These are phyloP conservation scores for Rostrohypoxylon terebratum DNA, from an alignment of 495 filamentous ascomycete species.

Conservation along the genomic window DNA sequence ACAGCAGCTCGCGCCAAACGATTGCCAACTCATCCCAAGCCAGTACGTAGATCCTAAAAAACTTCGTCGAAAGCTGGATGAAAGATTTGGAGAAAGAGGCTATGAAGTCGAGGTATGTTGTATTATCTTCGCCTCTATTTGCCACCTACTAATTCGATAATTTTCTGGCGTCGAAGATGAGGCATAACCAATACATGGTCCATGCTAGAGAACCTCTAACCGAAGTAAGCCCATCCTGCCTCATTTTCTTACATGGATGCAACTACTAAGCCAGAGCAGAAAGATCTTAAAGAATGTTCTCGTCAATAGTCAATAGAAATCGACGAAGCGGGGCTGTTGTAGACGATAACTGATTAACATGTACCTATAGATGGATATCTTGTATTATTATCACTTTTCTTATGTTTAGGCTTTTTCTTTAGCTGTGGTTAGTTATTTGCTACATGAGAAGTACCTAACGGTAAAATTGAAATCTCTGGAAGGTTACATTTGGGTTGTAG, in stretches of 20 bases:
- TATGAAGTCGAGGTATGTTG: slow-evolving; percentile 2
- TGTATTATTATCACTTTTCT: not conserved
- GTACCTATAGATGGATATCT: not conserved
- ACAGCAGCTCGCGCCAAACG: not conserved
- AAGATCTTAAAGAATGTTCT: not conserved
- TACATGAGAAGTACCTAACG: not conserved
- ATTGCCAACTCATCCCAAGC: slow-evolving; percentile 4
- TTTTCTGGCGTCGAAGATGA: not conserved
- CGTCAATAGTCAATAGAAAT: not conserved
- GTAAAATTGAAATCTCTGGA: not conserved
- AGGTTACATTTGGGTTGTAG: not conserved
- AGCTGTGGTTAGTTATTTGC: not conserved
- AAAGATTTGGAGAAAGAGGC: not conserved
- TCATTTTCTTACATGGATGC: not conserved
- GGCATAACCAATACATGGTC: slow-evolving; percentile 1
- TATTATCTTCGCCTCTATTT: not conserved
- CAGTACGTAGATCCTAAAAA: slow-evolving; percentile 1
- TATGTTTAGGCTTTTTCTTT: not conserved
- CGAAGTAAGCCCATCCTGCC: not conserved
- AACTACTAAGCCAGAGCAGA: not conserved
- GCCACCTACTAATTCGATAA: not conserved
- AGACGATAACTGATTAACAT: too few relatives aligned
- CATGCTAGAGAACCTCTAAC: not conserved
- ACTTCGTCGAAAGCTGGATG: not conserved
- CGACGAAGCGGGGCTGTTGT: too few relatives aligned